Evolutionary conservation across 768 basidiomycete species (phyloP), one percentile per base, ranked within the genome.

Genomic region (Gloeopeniophorella convolvens): DNA sequence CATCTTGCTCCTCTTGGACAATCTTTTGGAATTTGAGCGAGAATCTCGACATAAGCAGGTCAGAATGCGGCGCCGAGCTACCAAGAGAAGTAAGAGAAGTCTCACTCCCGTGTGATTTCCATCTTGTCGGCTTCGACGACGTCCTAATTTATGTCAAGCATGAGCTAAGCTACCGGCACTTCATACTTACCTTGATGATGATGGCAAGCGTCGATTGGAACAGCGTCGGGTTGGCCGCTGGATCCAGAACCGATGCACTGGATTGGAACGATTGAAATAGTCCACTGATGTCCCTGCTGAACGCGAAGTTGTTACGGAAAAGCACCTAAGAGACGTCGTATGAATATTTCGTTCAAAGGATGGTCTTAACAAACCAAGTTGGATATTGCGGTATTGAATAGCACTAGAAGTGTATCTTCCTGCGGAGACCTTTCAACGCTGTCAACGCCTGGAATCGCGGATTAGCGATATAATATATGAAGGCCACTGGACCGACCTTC

Each of bases 311-410:
- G 49, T 83, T 81, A 3, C 82, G 73, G 66, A 81, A 82, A 2
- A 82, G 63, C 1, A 83, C 78, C 81, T 82, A 50, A 16, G 28
- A 13, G 15, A 8, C 20, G 72, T 81, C 11, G 78, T 41, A 26
- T 27, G 5, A 31, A n/a, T 20, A 12, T 7, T 40, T 16, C 9
- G 6, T 12, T 9, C 16, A 26, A 23, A 24, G 11, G 2, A 31
- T 4, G 9, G 23, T 18, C 8, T 3, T 21, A 35, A 39, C 80
- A 12, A n/a, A 80, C 80, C 53, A 82, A 60, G 56, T 83, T 83
- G 2, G 82, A 83, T 10, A 83, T 71, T 0, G 81, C 82, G 1
- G 79, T 76, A 56, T 82, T 83, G 62, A 83, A 82, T 8, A 83
- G 62, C 2, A 83, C 81, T 1, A 83, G 70, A 2, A 83, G 65